Conservation (phyloP, 163 green algal species). For the Chloromonas sp. region DNA sequence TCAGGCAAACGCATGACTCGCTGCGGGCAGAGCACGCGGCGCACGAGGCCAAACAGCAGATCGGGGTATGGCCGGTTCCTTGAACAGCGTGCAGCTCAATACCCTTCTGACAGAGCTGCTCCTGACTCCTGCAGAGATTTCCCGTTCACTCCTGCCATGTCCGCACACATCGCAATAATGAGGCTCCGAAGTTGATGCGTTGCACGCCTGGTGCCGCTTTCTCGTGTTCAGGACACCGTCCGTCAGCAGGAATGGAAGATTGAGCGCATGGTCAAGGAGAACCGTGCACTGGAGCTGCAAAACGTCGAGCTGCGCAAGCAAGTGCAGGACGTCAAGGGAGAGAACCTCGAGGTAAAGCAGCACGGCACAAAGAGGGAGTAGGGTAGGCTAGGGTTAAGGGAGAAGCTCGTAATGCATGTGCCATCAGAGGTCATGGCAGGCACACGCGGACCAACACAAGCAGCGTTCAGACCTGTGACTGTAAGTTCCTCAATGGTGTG, state of each 20-base stretch:
- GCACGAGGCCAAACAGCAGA: conserved; percentile 4
- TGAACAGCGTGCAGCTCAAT: too few relatives aligned
- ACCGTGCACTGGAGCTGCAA: conserved; percentile 45
- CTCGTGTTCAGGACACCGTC: conserved; percentile 31
- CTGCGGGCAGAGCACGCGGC: conserved; percentile 24
- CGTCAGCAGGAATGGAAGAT: conserved; percentile 61
- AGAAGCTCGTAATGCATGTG: background rate
- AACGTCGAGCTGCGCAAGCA: conserved; percentile 46
- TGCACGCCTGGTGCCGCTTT: too few relatives aligned
- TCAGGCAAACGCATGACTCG: conserved; percentile 28
- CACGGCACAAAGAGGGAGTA: background rate
- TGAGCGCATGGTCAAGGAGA: conserved; percentile 51
- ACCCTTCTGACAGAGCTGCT: too few relatives aligned
- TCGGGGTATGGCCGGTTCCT: background rate
- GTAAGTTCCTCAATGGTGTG: background rate
- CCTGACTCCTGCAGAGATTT: too few relatives aligned
- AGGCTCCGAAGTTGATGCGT: too few relatives aligned
- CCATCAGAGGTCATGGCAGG: background rate
- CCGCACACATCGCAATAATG: too few relatives aligned
- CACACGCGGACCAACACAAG: background rate
- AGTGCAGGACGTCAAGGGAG: conserved; percentile 38
- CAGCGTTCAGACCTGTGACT: background rate
- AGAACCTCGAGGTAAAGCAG: conserved; percentile 52
- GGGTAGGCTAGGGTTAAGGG: background rate
- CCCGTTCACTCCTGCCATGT: too few relatives aligned